Evolutionary conservation across 768 basidiomycete genomes (phyloP).

Genomic region (Phylloporus arenicola): DNA sequence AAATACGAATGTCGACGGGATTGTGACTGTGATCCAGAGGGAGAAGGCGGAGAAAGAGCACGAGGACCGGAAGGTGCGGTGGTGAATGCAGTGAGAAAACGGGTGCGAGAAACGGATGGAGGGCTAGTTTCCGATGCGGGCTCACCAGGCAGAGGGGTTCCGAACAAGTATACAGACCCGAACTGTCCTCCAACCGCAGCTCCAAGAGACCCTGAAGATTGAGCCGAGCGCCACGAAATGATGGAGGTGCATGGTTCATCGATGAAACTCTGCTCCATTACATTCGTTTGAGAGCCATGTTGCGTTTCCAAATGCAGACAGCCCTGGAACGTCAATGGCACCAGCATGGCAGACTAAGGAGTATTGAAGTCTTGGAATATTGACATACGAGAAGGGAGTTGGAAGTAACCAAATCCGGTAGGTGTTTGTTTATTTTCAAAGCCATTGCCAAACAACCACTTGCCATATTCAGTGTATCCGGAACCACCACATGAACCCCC

Average conservation of each 20-base stretch:
- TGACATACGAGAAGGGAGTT: background rate
- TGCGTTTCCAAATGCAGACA: slow-evolving; percentile 11
- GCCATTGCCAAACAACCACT: slow-evolving; percentile 25
- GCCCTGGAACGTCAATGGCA: slow-evolving; percentile 21
- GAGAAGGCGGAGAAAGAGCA: slow-evolving; percentile 17
- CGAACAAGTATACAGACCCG: slow-evolving; percentile 27
- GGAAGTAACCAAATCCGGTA: slow-evolving; percentile 8
- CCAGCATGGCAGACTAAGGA: slow-evolving; percentile 22
- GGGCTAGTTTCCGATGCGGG: slow-evolving; percentile 3
- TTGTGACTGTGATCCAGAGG: slow-evolving; percentile 15
- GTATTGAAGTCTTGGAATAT: background rate
- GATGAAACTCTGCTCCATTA: slow-evolving; percentile 22
- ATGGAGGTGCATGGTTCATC: slow-evolving; percentile 18
- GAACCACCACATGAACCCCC: background rate
- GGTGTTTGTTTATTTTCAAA: slow-evolving; percentile 28
- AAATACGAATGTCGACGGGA: slow-evolving; percentile 27
- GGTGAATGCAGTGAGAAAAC: background rate
- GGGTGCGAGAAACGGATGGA: slow-evolving; percentile 13
- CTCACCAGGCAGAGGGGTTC: slow-evolving; percentile 21
- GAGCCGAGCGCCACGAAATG: slow-evolving; percentile 13
- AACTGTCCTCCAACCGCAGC: slow-evolving; percentile 18
- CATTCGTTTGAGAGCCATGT: slow-evolving; percentile 5
- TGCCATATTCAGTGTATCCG: background rate
- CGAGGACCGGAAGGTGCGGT: slow-evolving; percentile 7
- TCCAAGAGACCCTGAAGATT: slow-evolving; percentile 8